Base-by-base conservation (phyloP, 495 filamentous ascomycete species). In the Xylaria venustula region DNA sequence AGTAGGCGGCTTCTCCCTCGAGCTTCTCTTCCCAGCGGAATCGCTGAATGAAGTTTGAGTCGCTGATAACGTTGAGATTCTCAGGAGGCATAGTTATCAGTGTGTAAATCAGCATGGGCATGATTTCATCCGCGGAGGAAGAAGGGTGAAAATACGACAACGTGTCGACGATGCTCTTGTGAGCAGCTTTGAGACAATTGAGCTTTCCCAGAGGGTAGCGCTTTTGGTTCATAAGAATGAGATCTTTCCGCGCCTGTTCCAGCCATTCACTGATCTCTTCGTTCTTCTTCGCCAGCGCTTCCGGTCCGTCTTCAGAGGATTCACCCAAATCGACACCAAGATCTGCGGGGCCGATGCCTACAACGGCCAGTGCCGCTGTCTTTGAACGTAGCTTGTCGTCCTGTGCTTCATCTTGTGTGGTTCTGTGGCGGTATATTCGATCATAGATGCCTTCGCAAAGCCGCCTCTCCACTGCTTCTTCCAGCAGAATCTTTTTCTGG, bases 331-430 rank as follows among this genome's bases (percentile, higher is more conserved):
- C 90, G 49, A 96, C 83, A 0, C 93, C 91, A 9, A 99, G 78
- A 67, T 99, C 95, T 49, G 82, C 87, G 60, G 94, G 75, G 25
- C 91, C 89, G 66, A 98, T 96, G 8, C 92, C 94, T 3, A 98
- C 90, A 19, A 99, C 81, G 23, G 89, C 83, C 46, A 99, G 78
- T 0, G 94, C 93, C 20, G 94, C 95, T 7, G 92, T 97, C 64
- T 96, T 93, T 2, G 95, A 98, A 26, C 94, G 86, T 58, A 99
- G 77, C 68, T 95, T 98, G 66, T 96, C 92, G 71, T 99, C 94
- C 64, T 93, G 82, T 7, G 93, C 92, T 70, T 98, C 94, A 71
- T 99, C 94, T 71, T 98, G 82, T 2, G 93, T 96, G 66, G 81
- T 94, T 53, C 88, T 87, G 71, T 99, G 94, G 41, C 93, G 85